A percentile compares a stretch with the other conserved stretches of the same genome.
These are phyloP conservation scores for Cryptosporidium sp. DNA, from an alignment of 169 alveolate genomes.

Conservation along the genomic window DNA sequence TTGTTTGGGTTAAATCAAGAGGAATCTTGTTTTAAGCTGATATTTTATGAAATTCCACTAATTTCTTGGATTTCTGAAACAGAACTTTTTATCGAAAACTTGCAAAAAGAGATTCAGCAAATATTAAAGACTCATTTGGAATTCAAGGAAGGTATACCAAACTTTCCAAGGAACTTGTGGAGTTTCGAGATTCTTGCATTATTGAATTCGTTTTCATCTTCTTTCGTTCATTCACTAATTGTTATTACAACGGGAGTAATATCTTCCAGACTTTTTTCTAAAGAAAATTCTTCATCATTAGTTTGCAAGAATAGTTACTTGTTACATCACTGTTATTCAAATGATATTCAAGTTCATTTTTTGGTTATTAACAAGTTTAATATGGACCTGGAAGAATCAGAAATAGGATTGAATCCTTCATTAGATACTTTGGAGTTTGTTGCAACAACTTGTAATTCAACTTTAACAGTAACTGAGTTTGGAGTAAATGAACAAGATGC, in stretches of 20 bases:
- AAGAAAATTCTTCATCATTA: constrained; percentile 3
- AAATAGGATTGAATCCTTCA: constrained; percentile 23
- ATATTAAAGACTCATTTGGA: neutral
- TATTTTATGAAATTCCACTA: constrained; percentile 30
- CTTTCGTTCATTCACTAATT: constrained; percentile 18
- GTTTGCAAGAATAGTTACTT: constrained; percentile 7
- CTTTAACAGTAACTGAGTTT: neutral
- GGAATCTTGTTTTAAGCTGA: constrained; percentile 30
- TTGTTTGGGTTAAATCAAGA: constrained; percentile 30
- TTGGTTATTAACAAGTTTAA: constrained; percentile 15
- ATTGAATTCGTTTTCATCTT: constrained; percentile 17
- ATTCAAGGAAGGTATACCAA: neutral
- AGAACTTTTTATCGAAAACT: neutral
- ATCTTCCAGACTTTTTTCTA: constrained; percentile 8
- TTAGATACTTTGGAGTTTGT: constrained; percentile 38
- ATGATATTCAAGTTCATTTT: constrained; percentile 52
- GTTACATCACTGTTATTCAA: neutral
- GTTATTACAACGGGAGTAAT: constrained; percentile 53
- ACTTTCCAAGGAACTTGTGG: constrained; percentile 1
- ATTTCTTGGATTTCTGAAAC: neutral
- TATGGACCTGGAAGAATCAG: neutral
- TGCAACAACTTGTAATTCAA: constrained; percentile 13
- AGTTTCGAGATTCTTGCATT: constrained; percentile 3
- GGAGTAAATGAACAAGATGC: constrained; percentile 12
- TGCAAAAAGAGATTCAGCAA: neutral